Evolutionary conservation across 164 flowering plant species (phyloP).

Genomic region (Malania oleifera): DNA sequence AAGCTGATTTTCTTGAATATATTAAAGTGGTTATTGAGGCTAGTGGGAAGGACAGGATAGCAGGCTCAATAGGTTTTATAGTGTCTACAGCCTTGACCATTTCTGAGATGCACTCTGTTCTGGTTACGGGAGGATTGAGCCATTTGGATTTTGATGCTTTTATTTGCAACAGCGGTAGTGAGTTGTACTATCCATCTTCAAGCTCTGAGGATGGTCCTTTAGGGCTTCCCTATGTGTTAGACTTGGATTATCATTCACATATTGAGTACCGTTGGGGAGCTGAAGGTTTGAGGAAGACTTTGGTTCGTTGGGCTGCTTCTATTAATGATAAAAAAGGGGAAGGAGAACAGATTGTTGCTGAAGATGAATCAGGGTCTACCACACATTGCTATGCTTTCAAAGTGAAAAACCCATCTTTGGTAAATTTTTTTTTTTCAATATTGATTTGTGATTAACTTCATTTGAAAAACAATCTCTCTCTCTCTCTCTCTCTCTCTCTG

Average conservation of each 20-base stretch:
- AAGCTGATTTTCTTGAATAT: conserved; percentile 33
- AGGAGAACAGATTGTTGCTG: conserved; percentile 43
- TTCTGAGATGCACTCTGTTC: conserved; percentile 57
- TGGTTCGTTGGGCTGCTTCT: conserved; percentile 81
- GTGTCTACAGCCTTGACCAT: conserved; percentile 76
- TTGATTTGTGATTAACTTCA: neutral
- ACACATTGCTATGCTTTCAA: conserved; percentile 66
- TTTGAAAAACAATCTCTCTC: too few species aligned
- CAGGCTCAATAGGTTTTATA: conserved; percentile 71
- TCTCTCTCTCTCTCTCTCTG: too few species aligned
- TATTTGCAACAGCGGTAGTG: conserved; percentile 95
- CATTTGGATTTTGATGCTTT: conserved; percentile 80
- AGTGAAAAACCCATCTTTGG: conserved; percentile 59
- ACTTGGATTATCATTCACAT: conserved; percentile 78
- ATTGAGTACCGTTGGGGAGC: conserved; percentile 97
- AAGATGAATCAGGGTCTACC: conserved; percentile 59
- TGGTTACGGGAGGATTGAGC: conserved; percentile 52
- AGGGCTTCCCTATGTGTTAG: conserved; percentile 39
- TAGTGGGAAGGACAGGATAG: conserved; percentile 41
- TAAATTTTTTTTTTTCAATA: conserved; percentile 18
- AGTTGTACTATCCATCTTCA: conserved; percentile 68
- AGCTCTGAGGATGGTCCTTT: conserved; percentile 50
- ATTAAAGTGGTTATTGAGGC: conserved; percentile 50
- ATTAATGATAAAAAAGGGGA: conserved; percentile 44
- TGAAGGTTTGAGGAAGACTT: conserved; percentile 79